These are phyloP conservation scores for Agaricales sp. DNA, from an alignment of 1,284 basidiomycete species.

Conservation along the genomic window DNA sequence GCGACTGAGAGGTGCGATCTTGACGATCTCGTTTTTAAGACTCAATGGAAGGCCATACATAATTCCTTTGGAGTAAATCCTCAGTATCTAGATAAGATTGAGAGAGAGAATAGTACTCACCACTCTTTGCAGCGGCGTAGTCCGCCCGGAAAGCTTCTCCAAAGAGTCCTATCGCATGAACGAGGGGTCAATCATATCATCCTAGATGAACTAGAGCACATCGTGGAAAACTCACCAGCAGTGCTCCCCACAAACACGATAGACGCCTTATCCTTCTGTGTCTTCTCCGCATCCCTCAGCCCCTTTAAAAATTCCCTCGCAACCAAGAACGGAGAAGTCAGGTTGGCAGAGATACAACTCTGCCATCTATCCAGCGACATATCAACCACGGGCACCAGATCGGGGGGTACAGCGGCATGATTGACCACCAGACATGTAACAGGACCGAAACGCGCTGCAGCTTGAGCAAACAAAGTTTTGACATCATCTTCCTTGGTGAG, in stretches of 20 bases:
- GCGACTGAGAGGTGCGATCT: constrained; percentile 56
- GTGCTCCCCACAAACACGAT: constrained; percentile 21
- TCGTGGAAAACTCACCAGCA: not conserved
- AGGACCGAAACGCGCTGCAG: constrained; percentile 30
- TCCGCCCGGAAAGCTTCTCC: constrained; percentile 63
- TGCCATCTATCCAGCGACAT: constrained; percentile 64
- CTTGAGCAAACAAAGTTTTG: constrained; percentile 28
- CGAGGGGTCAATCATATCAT: constrained; percentile 28
- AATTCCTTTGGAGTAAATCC: constrained; percentile 32
- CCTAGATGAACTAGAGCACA: constrained; percentile 32
- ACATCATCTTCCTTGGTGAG: constrained; percentile 48
- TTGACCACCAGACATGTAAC: constrained; percentile 54
- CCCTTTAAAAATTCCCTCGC: constrained; percentile 46
- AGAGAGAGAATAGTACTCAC: constrained; percentile 19
- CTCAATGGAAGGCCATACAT: constrained; percentile 65
- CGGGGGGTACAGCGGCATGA: constrained; percentile 46
- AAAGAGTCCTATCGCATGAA: constrained; percentile 62
- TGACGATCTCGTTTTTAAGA: constrained; percentile 74
- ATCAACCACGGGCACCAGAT: constrained; percentile 40
- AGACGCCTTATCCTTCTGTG: constrained; percentile 39
- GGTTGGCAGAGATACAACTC: constrained; percentile 48
- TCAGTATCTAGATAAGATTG: constrained; percentile 1
- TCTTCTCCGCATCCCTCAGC: constrained; percentile 30
- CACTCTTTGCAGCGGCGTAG: constrained; percentile 50
- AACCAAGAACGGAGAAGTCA: constrained; percentile 62